phyloP scores from a whole-genome alignment of 345 rosid genomes.

The Streptanthus diversifolius region DNA sequence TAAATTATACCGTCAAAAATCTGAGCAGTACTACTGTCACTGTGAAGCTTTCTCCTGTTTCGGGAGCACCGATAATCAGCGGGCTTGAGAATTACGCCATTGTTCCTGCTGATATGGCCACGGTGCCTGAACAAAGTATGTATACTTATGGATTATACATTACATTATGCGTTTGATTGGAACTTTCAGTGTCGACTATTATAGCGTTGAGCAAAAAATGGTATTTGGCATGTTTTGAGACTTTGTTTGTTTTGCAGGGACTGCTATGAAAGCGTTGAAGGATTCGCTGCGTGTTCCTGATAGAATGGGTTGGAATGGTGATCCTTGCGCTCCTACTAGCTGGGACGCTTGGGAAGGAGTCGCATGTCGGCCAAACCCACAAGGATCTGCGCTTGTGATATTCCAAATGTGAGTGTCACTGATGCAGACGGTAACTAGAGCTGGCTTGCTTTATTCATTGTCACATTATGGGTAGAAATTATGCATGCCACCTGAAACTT shows the following conservation, averaged over 20 bases:
- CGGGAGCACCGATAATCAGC: conserved; percentile 62
- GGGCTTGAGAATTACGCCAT: conserved; percentile 93
- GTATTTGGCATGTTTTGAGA: background rate
- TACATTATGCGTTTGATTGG: background rate
- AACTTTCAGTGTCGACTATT: background rate
- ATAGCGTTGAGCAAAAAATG: background rate
- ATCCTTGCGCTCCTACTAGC: conserved; percentile 95
- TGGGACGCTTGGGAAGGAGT: conserved; percentile 99
- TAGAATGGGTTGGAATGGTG: conserved; percentile 99
- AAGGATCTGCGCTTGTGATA: conserved; percentile 67
- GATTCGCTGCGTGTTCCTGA: conserved; percentile 80
- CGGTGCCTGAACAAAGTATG: conserved; percentile 77
- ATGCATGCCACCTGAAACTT: background rate
- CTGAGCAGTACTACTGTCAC: conserved; percentile 53
- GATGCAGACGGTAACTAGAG: background rate
- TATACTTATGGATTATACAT: background rate
- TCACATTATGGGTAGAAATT: background rate
- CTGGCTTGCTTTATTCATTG: background rate
- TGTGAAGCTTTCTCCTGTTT: conserved; percentile 54
- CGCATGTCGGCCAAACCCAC: conserved; percentile 60
- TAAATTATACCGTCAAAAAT: conserved; percentile 54
- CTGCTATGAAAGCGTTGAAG: conserved; percentile 89
- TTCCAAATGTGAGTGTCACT: conserved; percentile 68
- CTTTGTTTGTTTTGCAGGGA: conserved; percentile 41
- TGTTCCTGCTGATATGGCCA: conserved; percentile 75